Base-by-base conservation (phyloP, 495 filamentous ascomycete genomes). In the Penicillium ucsense region DNA sequence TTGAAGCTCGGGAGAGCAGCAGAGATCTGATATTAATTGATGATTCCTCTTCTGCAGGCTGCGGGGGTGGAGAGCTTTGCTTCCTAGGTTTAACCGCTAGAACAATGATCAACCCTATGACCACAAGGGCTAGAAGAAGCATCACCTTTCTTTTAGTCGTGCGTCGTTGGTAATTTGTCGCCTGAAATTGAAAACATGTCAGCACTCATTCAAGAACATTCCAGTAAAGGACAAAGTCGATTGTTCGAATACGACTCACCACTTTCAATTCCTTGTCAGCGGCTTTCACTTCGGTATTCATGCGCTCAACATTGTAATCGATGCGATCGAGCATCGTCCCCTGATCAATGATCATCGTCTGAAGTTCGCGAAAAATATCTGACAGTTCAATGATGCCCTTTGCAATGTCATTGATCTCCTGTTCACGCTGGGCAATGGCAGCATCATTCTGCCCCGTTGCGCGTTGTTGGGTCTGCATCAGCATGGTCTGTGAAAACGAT, bases 271-370 rank as follows among this genome's bases (percentile, higher is more conserved):
- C 92, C 64, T 90, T 91, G 49, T 92, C 89, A 6, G 92, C 92
- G 12, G 75, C 82, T 62, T 95, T 94, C 31, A 97, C 88, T 57
- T 96, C 85, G 28, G 78, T 80, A 8, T 78, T 81, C 89, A 96
- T 95, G 48, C 78, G 75, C 68, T 98, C 92, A 34, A 98, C 85
- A 62, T 98, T 98, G 69, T 95, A 98, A 61, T 98, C 92, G 57
- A 98, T 96, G 34, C 92, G 79, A 67, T 98, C 92, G 27, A 98
- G 79, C 85, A 98, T 89, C 30, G 88, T 96, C 8, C 92, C 92
- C 67, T 98, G 92, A 64, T 98, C 92, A 49, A 98, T 98, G 47
- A 98, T 84, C 89, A 98, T 95, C 20, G 75, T 80, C 60, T 98
- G 94, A 12, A 98, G 68, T 52, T 97, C 94, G 39, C 91, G 88